phyloP scores from a whole-genome alignment of 2,329 filamentous ascomycete genomes.

The Botrytis hyacinthi region DNA sequence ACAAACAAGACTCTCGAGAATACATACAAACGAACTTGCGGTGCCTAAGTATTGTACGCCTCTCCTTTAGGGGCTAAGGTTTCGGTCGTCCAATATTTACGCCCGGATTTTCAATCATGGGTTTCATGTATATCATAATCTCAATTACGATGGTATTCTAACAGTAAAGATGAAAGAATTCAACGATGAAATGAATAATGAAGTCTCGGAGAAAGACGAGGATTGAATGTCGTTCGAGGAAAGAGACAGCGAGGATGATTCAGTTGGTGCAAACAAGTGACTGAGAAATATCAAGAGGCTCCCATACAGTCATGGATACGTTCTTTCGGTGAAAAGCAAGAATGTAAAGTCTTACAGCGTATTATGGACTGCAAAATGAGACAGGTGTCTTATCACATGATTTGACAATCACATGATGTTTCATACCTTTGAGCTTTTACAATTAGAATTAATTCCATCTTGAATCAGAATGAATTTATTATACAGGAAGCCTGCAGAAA shows the following conservation, averaged over 20 bases:
- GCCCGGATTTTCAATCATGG: background rate
- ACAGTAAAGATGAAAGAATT: background rate
- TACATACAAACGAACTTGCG: background rate
- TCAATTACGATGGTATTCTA: background rate
- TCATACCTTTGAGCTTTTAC: too few relatives aligned
- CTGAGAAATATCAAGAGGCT: background rate
- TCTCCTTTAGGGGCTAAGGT: background rate
- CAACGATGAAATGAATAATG: background rate
- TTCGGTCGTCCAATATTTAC: background rate
- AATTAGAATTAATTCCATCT: too few relatives aligned
- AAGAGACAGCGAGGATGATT: background rate
- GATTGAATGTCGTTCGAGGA: background rate
- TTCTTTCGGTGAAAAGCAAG: background rate
- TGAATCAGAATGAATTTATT: fast-evolving
- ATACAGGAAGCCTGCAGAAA: fast-evolving
- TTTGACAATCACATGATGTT: background rate
- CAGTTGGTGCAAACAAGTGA: background rate
- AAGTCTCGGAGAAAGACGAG: background rate
- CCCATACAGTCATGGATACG: background rate
- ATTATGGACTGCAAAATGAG: background rate
- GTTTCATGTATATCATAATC: background rate
- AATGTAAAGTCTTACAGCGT: background rate
- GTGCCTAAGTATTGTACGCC: background rate
- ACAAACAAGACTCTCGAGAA: background rate
- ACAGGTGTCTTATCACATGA: background rate